phyloP scores from a whole-genome alignment of 371 early-diverging fungal genomes.

The Batkoa obscura region DNA sequence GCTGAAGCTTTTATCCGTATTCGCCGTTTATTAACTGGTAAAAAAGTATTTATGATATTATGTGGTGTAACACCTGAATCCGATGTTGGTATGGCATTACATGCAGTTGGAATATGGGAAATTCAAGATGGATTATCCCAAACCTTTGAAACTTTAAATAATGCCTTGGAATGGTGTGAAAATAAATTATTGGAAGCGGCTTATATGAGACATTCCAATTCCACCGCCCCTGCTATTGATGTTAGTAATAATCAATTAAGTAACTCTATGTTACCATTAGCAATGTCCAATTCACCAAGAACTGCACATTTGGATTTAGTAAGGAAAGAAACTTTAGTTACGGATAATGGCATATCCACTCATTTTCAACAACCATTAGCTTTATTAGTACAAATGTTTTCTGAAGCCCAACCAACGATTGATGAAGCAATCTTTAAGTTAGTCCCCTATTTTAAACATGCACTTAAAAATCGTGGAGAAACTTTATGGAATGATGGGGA shows the following conservation, averaged over 20 bases:
- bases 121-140: slow-evolving; percentile 26
- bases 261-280: neutral
- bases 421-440: neutral
- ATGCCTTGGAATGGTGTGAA: slow-evolving; percentile 91
- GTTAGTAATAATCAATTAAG: too few relatives aligned
- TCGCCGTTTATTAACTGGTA: slow-evolving; percentile 42
- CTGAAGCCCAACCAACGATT: neutral
- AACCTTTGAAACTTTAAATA: slow-evolving; percentile 56
- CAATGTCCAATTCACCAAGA: neutral
- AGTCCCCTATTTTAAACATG: neutral
- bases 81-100: slow-evolving; percentile 48
- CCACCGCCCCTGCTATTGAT: neutral
- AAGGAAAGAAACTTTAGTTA: neutral
- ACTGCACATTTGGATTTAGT: neutral
- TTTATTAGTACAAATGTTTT: neutral
- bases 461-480: slow-evolving; percentile 12
- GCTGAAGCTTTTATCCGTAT: slow-evolving; percentile 81
- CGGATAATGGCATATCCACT: neutral
- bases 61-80: slow-evolving; percentile 45
- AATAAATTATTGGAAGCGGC: slow-evolving; percentile 43
- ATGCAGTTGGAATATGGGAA: slow-evolving; percentile 57
- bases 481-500: slow-evolving; percentile 44
- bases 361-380: neutral
- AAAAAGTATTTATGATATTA: slow-evolving; percentile 60
- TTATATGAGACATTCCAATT: slow-evolving; percentile 20